A percentile compares a stretch with the other conserved stretches of the same genome.
Evolutionary conservation across 2,329 filamentous ascomycete species (phyloP).

Genomic region (Pseudofabraea citricarpa): DNA sequence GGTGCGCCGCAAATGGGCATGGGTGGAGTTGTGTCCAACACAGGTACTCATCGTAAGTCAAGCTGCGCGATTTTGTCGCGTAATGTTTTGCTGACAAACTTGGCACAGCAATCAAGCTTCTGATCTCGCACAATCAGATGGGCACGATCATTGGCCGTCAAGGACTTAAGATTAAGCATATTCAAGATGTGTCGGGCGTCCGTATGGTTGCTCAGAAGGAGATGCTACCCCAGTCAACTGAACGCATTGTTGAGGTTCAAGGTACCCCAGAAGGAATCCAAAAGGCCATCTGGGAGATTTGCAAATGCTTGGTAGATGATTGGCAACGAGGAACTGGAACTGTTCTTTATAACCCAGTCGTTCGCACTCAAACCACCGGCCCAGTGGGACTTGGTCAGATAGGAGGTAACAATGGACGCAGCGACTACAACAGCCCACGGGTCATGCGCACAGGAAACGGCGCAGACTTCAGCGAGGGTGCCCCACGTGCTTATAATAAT

Average conservation of each 20-base stretch:
- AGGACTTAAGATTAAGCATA: conserved; percentile 98
- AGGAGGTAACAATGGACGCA: conserved; percentile 40
- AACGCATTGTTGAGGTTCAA: conserved; percentile 95
- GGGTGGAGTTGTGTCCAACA: conserved; percentile 82
- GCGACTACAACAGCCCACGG: conserved; percentile 59
- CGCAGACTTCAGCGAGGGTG: conserved; percentile 89
- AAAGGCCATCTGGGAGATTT: conserved; percentile 96
- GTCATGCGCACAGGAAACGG: conserved; percentile 96
- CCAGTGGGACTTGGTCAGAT: conserved; percentile 34
- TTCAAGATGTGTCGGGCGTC: conserved; percentile 92
- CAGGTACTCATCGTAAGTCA: conserved; percentile 87
- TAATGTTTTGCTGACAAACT: conserved; percentile 17
- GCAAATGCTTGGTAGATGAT: conserved; percentile 96
- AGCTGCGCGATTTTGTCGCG: neutral
- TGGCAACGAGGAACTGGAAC: conserved; percentile 97
- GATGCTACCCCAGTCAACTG: conserved; percentile 97
- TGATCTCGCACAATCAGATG: conserved; percentile 99
- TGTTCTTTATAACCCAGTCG: conserved; percentile 93
- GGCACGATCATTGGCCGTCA: conserved; percentile 97
- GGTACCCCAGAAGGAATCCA: conserved; percentile 93
- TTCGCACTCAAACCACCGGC: conserved; percentile 69
- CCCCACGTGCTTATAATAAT: conserved; percentile 62
- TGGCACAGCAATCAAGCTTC: conserved; percentile 78
- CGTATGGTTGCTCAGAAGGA: conserved; percentile 99
- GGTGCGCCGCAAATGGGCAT: conserved; percentile 94